Conservation (phyloP, 2,329 filamentous ascomycete species). For the Pseudocercospora macadamiae region DNA sequence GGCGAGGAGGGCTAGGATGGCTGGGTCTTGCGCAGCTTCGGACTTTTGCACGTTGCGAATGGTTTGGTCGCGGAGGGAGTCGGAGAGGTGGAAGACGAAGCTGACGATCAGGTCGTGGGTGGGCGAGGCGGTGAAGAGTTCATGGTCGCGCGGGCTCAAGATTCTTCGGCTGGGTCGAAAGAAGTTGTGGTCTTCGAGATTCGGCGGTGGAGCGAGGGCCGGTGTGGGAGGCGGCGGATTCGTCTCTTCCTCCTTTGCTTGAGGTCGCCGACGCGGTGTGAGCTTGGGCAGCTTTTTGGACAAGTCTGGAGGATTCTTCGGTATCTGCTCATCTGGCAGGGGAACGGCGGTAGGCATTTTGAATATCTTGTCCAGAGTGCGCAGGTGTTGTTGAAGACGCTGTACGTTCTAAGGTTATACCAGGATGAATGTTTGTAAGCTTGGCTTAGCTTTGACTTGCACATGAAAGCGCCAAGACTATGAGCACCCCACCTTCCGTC, state of each 20-base stretch:
- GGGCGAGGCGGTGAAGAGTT: conserved; percentile 75
- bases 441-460: background rate
- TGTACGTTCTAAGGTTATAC: too few relatives aligned
- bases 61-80: conserved; percentile 73
- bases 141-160: conserved; percentile 76
- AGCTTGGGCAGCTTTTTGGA: conserved; percentile 67
- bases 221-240: conserved; percentile 73
- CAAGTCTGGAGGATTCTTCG: conserved; percentile 47
- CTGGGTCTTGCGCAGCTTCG: conserved; percentile 56
- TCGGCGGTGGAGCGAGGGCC: conserved; percentile 67
- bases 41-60: conserved; percentile 63
- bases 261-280: conserved; percentile 63
- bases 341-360: conserved; percentile 21
- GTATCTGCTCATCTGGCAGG: conserved; percentile 15
- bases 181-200: conserved; percentile 58
- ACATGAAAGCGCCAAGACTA: background rate
- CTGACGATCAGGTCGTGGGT: conserved; percentile 76
- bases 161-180: conserved; percentile 77
- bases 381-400: background rate
- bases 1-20: conserved; percentile 65
- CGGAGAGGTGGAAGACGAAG: conserved; percentile 85
- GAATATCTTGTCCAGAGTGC: background rate
- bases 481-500: background rate
- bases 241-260: conserved; percentile 44
- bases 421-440: background rate